Conservation (phyloP, 768 basidiomycete genomes). For the Guyanaporus albipodus region DNA sequence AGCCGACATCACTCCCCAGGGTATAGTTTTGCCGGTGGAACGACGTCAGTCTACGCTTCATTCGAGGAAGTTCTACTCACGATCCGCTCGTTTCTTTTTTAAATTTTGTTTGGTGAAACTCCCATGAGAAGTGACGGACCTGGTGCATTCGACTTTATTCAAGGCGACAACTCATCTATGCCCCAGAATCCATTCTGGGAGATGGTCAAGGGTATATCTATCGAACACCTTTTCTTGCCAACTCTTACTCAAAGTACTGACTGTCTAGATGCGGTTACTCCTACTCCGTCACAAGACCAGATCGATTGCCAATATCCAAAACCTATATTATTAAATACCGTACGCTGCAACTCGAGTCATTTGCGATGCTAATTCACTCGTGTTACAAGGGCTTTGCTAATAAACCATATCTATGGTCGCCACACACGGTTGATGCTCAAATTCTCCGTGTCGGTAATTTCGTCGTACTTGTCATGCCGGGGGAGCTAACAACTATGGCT, state of each 20-base stretch:
- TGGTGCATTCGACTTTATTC: slow-evolving; percentile 73
- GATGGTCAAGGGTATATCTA: slow-evolving; percentile 57
- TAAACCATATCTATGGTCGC: slow-evolving; percentile 70
- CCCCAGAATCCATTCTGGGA: slow-evolving; percentile 80
- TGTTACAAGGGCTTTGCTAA: slow-evolving; percentile 55
- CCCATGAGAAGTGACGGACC: slow-evolving; percentile 54
- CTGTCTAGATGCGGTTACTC: slow-evolving; percentile 44
- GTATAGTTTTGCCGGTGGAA: slow-evolving; percentile 75
- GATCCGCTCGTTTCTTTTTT: not conserved
- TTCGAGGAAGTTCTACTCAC: not conserved
- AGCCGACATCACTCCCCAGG: slow-evolving; percentile 37
- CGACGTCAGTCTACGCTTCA: slow-evolving; percentile 52
- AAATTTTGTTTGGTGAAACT: not conserved
- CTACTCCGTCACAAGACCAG: slow-evolving; percentile 57
- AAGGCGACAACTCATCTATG: slow-evolving; percentile 62
- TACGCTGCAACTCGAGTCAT: not conserved
- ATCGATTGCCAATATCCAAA: slow-evolving; percentile 71
- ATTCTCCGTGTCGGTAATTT: slow-evolving; percentile 74
- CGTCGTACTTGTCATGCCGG: slow-evolving; percentile 71
- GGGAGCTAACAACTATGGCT: slow-evolving; percentile 81
- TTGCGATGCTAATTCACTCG: slow-evolving; percentile 16
- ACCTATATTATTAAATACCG: slow-evolving; percentile 71
- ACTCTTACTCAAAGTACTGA: not conserved
- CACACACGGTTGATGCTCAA: slow-evolving; percentile 70
- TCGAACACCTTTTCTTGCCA: not conserved